These are phyloP conservation scores for Jaminaea rosea DNA, from an alignment of 1,284 basidiomycete species.

Conservation along the genomic window DNA sequence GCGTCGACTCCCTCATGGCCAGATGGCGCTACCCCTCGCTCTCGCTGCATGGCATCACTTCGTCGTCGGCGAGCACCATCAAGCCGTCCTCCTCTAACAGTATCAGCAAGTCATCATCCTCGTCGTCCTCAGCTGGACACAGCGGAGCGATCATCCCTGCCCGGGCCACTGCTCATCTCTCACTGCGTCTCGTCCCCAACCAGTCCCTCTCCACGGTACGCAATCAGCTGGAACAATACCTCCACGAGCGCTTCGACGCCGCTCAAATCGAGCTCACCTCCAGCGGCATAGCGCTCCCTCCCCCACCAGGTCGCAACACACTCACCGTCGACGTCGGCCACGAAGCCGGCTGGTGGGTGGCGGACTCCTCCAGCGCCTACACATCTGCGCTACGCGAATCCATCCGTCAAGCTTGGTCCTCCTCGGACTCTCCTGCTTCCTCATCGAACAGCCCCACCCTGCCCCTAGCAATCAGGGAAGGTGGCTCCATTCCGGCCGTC, in stretches of 20 bases:
- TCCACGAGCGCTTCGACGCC: conserved; percentile 57
- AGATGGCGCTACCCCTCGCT: conserved; percentile 38
- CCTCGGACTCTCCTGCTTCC: background rate
- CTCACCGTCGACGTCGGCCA: conserved; percentile 62
- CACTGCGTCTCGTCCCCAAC: conserved; percentile 81
- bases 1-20: conserved; percentile 26
- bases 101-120: conserved; percentile 3
- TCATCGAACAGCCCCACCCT: background rate
- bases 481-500: conserved; percentile 58
- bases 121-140: conserved; percentile 28
- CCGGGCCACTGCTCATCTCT: conserved; percentile 31
- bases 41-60: conserved; percentile 30
- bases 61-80: conserved; percentile 8
- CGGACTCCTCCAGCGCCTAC: conserved; percentile 69
- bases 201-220: conserved; percentile 70
- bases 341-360: conserved; percentile 91
- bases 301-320: too few relatives aligned
- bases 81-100: too few relatives aligned
- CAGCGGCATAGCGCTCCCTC: conserved; percentile 17
- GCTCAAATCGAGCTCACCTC: too few relatives aligned
- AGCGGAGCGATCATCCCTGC: conserved; percentile 39
- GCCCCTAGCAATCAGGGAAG: background rate
- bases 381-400: conserved; percentile 73
- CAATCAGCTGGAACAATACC: conserved; percentile 56
- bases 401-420: conserved; percentile 68